Percentiles rank a stretch among this genome's conserved stretches.
phyloP scores from a whole-genome alignment of 352 stramenopile species.

The Pythium plurisporium region DNA sequence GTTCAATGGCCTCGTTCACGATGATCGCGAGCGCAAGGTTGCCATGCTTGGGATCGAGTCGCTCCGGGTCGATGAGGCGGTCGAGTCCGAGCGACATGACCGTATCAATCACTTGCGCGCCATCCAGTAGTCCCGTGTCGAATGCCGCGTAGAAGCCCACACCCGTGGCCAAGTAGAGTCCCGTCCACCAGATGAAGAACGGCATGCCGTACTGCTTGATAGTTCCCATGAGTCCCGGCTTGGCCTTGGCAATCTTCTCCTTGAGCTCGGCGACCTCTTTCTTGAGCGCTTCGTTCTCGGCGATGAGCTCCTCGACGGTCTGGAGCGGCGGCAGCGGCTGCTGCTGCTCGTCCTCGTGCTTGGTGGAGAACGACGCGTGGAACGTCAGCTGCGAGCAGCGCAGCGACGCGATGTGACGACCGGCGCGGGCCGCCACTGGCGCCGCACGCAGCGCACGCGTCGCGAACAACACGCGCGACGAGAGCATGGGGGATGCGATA shows the following conservation, averaged over 20 bases:
- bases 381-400: slow-evolving; percentile 30
- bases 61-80: slow-evolving; percentile 62
- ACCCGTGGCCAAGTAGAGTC: slow-evolving; percentile 65
- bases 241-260: slow-evolving; percentile 48
- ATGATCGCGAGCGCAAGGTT: slow-evolving; percentile 85
- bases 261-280: slow-evolving; percentile 64
- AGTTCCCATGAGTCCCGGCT: slow-evolving; percentile 66
- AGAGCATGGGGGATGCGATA: slow-evolving; percentile 22
- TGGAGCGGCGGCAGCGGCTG: slow-evolving; percentile 34
- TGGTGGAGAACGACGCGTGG: slow-evolving; percentile 48
- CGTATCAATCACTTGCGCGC: slow-evolving; percentile 79
- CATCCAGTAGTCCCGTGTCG: slow-evolving; percentile 60
- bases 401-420: slow-evolving; percentile 6
- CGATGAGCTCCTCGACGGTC: slow-evolving; percentile 69
- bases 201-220: slow-evolving; percentile 84
- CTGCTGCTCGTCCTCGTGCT: slow-evolving; percentile 22
- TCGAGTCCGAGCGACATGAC: slow-evolving; percentile 80
- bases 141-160: slow-evolving; percentile 78
- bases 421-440: slow-evolving; percentile 5
- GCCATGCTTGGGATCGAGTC: slow-evolving; percentile 79
- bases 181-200: slow-evolving; percentile 82
- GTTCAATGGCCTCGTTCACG: slow-evolving; percentile 83
- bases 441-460: slow-evolving; percentile 16
- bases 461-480: slow-evolving; percentile 19
- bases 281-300: slow-evolving; percentile 69